Evolutionary conservation across 2,329 filamentous ascomycete genomes (phyloP).

Genomic region (Talaromyces verruculosus): DNA sequence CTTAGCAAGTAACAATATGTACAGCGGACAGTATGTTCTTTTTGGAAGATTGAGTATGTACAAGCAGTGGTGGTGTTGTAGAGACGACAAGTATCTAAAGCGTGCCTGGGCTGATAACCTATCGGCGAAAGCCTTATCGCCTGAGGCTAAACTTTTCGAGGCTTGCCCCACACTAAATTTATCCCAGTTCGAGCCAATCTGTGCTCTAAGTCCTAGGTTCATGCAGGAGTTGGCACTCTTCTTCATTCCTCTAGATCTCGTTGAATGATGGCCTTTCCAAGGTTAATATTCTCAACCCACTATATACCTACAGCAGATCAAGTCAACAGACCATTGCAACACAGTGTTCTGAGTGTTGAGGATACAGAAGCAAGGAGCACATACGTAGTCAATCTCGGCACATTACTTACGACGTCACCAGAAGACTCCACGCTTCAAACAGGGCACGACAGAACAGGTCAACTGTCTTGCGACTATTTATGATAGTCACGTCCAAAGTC

Average conservation of each 20-base stretch:
- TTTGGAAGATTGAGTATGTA: background rate
- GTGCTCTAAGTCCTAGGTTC: background rate
- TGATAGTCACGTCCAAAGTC: background rate
- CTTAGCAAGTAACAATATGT: no score
- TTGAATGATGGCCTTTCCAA: background rate
- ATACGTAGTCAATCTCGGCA: background rate
- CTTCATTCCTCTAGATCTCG: background rate
- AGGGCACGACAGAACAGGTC: slow-evolving; percentile 6
- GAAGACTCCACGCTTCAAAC: background rate
- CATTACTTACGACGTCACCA: slow-evolving; percentile 2
- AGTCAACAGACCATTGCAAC: background rate
- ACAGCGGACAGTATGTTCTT: background rate
- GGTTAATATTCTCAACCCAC: background rate
- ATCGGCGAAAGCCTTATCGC: slow-evolving; percentile 6
- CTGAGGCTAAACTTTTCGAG: slow-evolving; percentile 3
- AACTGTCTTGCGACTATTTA: slow-evolving; percentile 1
- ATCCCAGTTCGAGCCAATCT: background rate
- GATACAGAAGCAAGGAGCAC: slow-evolving; percentile 1
- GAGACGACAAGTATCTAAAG: no score
- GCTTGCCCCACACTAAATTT: background rate
- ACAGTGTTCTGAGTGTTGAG: background rate
- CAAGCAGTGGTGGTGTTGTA: background rate
- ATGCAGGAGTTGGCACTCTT: background rate
- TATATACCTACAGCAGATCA: background rate
- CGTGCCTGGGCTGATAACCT: background rate